Evolutionary conservation across 108 stramenopile genomes (phyloP).

Genomic region (Nitzschia palea): DNA sequence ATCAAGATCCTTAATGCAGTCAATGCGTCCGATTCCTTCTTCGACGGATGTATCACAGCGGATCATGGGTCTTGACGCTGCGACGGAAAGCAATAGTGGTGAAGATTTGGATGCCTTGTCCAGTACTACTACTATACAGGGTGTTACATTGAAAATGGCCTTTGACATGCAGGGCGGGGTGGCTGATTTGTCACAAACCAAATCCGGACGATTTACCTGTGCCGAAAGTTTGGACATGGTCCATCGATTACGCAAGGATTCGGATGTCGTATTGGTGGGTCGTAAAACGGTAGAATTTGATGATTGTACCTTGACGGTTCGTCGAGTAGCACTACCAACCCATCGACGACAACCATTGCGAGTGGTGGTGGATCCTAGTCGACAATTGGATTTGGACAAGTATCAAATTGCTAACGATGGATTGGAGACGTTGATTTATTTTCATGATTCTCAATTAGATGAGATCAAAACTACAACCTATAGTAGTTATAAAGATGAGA

Average conservation of each 20-base stretch:
- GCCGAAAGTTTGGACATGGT: constrained; percentile 76
- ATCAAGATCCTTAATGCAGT: no score
- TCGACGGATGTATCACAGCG: no score
- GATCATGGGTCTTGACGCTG: no score
- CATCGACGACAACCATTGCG: constrained; percentile 53
- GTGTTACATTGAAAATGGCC: constrained; percentile 83
- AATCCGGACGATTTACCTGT: constrained; percentile 75
- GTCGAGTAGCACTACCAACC: constrained; percentile 41
- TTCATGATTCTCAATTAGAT: constrained; percentile 7
- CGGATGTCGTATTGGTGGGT: constrained; percentile 75
- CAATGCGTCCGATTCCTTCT: no score
- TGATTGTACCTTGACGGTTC: constrained; percentile 70
- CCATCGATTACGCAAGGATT: constrained; percentile 67
- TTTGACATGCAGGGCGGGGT: constrained; percentile 68
- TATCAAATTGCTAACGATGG: constrained; percentile 65
- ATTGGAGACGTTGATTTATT: constrained; percentile 55
- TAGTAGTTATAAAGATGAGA: not conserved
- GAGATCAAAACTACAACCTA: not conserved
- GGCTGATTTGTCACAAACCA: constrained; percentile 50
- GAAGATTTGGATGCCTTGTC: no score
- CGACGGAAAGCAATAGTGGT: no score
- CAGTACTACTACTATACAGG: no score
- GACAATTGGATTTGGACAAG: constrained; percentile 29
- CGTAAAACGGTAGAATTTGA: constrained; percentile 72
- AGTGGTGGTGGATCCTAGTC: constrained; percentile 70